Evolutionary conservation across 2,329 filamentous ascomycete genomes (phyloP), one percentile per base, ranked within the genome.

Genomic region (Talaromyces marneffei): DNA sequence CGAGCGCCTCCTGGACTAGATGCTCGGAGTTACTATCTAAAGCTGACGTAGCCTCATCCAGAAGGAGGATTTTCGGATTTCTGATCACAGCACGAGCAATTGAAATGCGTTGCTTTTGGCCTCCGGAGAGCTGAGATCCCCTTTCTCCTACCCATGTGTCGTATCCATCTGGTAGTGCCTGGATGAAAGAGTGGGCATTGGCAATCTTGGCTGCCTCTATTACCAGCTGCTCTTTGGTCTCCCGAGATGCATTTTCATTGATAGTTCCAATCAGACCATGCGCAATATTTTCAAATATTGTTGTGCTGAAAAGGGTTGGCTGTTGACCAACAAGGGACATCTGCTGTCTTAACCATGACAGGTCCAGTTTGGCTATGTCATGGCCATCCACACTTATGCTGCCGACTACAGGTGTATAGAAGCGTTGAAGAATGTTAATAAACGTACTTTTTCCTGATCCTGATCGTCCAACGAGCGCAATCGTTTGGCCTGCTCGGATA

Each of bases 51-150:
- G 92, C 92, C 74, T 97, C 92, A 65, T 97, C 92, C 2, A 97
- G 85, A 0, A 97, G 83, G 1, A 96, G 82, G 69, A 96, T 82
- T 77, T 89, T 90, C 0, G 91, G 91, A 66, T 95, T 86, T 3
- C 87, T 90, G 18, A 95, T 87, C 54, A 95, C 83, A 29, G 90
- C 90, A 64, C 90, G 81, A 3, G 91, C 90, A 71, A 96, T 94
- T 5, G 91, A 89, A 66, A 96, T 91, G 65, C 92, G 88, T 75
- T 96, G 92, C 72, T 94, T 93, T 76, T 96, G 92, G n/a, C 92
- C 92, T 71, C 92, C 92, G 56, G 88, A 92, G 9, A 96, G 80
- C 50, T 93, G 77, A 65, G 92, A 90, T 5, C 91, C 92, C 64
- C 90, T 84, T 71, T 94, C 90, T 60, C 92, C 92, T 16, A 96